Conservation (phyloP, 768 basidiomycete genomes). For the Amyloporia xantha region DNA sequence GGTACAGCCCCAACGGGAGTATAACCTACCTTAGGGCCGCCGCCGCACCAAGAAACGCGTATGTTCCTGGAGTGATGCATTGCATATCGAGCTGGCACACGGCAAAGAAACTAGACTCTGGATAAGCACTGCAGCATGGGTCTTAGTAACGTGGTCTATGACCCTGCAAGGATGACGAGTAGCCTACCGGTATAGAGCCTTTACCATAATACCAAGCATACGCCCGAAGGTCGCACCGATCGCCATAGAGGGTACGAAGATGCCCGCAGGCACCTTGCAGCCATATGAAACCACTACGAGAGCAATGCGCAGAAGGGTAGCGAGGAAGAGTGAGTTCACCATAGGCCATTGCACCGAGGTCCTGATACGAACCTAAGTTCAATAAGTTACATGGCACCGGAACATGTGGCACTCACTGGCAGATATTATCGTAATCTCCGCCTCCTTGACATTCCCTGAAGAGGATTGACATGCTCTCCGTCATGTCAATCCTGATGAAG, state of each 20-base stretch:
- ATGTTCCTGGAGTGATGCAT: conserved; percentile 97
- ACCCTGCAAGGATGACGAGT: too few relatives aligned
- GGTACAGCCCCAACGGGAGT: too few relatives aligned
- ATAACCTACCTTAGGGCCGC: conserved; percentile 76
- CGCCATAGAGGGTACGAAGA: conserved; percentile 99
- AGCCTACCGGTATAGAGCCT: conserved; percentile 77
- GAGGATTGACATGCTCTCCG: conserved; percentile 88
- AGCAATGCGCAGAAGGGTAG: conserved; percentile 80
- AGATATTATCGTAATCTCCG: conserved; percentile 83
- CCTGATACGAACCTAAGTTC: conserved; percentile 35
- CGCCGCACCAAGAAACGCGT: conserved; percentile 95
- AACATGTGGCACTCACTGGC: conserved; percentile 65
- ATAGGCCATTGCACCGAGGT: conserved; percentile 90
- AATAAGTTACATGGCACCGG: conserved; percentile 3
- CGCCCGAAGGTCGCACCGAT: conserved; percentile 95
- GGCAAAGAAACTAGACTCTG: conserved; percentile 80
- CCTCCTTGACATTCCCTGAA: conserved; percentile 96
- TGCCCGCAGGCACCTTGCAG: conserved; percentile 93
- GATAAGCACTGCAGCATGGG: conserved; percentile 58
- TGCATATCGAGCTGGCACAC: conserved; percentile 88
- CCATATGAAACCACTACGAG: conserved; percentile 93
- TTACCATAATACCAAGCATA: conserved; percentile 95
- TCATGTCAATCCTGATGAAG: conserved; percentile 96
- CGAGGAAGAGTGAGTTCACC: conserved; percentile 86
- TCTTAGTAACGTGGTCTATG: neutral